These are phyloP conservation scores for Arachis monticola DNA, from an alignment of 331 rosid species.

Conservation along the genomic window DNA sequence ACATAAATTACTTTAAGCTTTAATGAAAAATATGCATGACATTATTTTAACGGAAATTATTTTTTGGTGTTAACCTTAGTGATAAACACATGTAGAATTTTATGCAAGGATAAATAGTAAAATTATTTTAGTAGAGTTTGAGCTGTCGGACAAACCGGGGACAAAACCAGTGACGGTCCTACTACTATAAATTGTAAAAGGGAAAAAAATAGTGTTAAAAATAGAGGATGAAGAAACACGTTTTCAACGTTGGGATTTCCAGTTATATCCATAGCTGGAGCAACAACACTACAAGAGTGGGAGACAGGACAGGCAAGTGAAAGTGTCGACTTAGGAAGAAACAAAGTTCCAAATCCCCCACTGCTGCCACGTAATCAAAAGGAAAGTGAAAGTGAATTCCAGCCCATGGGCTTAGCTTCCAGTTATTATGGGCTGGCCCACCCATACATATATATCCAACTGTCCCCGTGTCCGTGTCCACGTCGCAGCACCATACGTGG, in stretches of 20 bases:
- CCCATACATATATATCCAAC: not conserved
- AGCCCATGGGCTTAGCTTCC: constrained; percentile 29
- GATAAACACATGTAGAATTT: not conserved
- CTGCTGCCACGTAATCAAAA: not conserved
- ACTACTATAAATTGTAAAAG: too few relatives aligned
- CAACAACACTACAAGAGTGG: not conserved
- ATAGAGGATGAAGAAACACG: constrained; percentile 11
- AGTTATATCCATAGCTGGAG: not conserved
- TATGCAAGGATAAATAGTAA: not conserved
- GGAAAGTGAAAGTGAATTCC: not conserved
- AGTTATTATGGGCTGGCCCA: not conserved
- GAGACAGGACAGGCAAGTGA: constrained; percentile 4
- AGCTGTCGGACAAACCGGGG: not conserved
- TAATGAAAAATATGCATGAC: not conserved
- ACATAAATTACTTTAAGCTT: not conserved
- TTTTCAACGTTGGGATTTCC: not conserved
- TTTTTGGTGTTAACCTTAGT: too few relatives aligned
- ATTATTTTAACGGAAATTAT: too few relatives aligned
- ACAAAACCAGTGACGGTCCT: not conserved
- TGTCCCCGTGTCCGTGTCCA: constrained; percentile 38
- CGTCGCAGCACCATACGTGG: constrained; percentile 24
- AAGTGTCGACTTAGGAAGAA: not conserved
- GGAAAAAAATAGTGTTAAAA: not conserved
- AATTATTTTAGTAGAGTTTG: not conserved
- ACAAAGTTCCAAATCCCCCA: not conserved